Evolutionary conservation across 257 asterid genomes (phyloP).

Genomic region (Ocimum tenuiflorum): DNA sequence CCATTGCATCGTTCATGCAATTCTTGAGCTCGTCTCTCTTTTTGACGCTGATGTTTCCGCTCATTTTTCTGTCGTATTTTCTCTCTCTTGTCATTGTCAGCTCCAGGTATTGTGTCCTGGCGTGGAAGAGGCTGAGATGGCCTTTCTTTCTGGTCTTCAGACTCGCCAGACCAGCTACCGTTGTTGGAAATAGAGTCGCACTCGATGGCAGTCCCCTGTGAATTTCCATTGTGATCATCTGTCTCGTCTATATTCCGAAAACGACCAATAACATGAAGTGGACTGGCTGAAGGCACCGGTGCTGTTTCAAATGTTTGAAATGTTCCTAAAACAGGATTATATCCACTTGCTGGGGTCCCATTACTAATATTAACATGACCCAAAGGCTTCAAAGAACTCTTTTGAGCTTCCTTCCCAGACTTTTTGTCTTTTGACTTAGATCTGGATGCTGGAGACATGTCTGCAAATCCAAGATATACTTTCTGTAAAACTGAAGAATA

Average conservation of each 20-base stretch:
- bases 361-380: slow-evolving; percentile 41
- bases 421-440: slow-evolving; percentile 76
- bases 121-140: slow-evolving; percentile 26
- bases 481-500: slow-evolving; percentile 31
- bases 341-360: slow-evolving; percentile 61
- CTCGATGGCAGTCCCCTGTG: slow-evolving; percentile 45
- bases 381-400: slow-evolving; percentile 54
- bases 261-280: slow-evolving; percentile 60
- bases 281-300: slow-evolving; percentile 38
- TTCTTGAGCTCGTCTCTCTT: slow-evolving; percentile 69
- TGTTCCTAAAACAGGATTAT: slow-evolving; percentile 70
- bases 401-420: slow-evolving; percentile 56
- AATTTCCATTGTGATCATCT: slow-evolving; percentile 58
- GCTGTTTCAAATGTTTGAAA: slow-evolving; percentile 60
- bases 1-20: slow-evolving; percentile 58
- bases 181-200: slow-evolving; percentile 73
- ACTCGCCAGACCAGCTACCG: slow-evolving; percentile 95
- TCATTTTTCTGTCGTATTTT: slow-evolving; percentile 61
- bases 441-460: slow-evolving; percentile 66
- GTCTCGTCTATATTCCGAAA: slow-evolving; percentile 70
- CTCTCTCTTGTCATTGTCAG: slow-evolving; percentile 56
- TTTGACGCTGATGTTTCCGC: slow-evolving; percentile 63
- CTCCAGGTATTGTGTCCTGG: slow-evolving; percentile 53
- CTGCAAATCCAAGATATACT: slow-evolving; percentile 22
- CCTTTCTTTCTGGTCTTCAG: slow-evolving; percentile 72